These are phyloP conservation scores for Lachnellula hyalina DNA, from an alignment of 2,329 filamentous ascomycete species.

Conservation along the genomic window DNA sequence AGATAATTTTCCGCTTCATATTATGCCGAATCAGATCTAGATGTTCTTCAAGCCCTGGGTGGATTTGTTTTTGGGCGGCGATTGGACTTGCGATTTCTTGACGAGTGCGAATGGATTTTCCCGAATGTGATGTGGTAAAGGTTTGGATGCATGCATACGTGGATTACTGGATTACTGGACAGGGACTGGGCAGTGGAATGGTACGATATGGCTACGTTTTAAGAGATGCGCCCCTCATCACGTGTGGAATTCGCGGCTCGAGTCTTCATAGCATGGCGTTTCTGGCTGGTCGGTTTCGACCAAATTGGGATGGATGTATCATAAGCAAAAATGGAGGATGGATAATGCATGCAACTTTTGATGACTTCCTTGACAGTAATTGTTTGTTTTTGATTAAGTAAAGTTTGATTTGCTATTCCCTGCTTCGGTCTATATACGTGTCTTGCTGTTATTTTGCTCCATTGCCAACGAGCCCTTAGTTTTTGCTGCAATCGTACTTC, in stretches of 20 bases:
- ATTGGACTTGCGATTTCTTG: too few relatives aligned
- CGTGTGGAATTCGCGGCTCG: not conserved
- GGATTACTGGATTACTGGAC: not conserved
- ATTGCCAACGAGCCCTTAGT: not conserved
- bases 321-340: not conserved
- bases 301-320: not conserved
- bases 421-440: too few relatives aligned
- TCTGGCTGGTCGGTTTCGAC: not conserved
- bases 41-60: not conserved
- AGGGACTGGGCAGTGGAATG: not conserved
- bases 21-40: not conserved
- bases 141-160: constrained; percentile 6
- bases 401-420: too few relatives aligned
- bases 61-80: not conserved
- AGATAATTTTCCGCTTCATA: not conserved
- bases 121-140: too few relatives aligned
- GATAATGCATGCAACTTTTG: not conserved
- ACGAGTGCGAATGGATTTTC: too few relatives aligned
- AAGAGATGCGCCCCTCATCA: not conserved
- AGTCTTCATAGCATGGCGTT: not conserved
- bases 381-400: too few relatives aligned
- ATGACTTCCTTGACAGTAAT: not conserved
- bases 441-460: too few relatives aligned
- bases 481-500: not conserved
- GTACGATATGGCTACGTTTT: not conserved